Evolutionary conservation across 2,329 filamentous ascomycete genomes (phyloP).

Genomic region (Xylaria polymorpha): DNA sequence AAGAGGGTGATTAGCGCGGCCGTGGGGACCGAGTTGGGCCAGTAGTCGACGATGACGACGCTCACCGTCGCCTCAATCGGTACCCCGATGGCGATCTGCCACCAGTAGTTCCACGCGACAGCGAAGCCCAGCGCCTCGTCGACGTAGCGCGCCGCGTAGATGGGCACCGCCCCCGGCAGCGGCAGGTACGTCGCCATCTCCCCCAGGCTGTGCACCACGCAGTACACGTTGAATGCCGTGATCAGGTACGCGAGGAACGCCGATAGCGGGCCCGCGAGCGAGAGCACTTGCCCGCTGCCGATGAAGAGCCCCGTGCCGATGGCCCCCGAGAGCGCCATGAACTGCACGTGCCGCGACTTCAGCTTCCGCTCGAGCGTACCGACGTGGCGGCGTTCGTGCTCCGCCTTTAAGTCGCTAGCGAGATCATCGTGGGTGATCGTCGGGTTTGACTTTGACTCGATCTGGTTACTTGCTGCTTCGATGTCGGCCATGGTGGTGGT

Average conservation of each 20-base stretch:
- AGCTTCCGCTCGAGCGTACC: slow-evolving; percentile 54
- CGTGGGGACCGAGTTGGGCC: slow-evolving; percentile 48
- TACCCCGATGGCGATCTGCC: slow-evolving; percentile 62
- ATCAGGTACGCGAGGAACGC: slow-evolving; percentile 57
- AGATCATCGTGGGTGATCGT: slow-evolving; percentile 35
- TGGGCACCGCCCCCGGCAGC: slow-evolving; percentile 63
- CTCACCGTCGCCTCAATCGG: slow-evolving; percentile 60
- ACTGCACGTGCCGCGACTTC: slow-evolving; percentile 57
- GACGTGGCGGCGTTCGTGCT: slow-evolving; percentile 49
- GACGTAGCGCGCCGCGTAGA: slow-evolving; percentile 62
- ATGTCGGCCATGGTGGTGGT: slow-evolving; percentile 43
- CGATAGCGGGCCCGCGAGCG: slow-evolving; percentile 56
- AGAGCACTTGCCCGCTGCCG: slow-evolving; percentile 57
- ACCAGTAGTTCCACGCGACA: slow-evolving; percentile 65
- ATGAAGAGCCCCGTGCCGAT: slow-evolving; percentile 61
- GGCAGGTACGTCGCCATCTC: slow-evolving; percentile 73
- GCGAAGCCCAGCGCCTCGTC: slow-evolving; percentile 61
- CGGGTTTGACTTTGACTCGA: slow-evolving; percentile 31
- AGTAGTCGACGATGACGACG: slow-evolving; percentile 61
- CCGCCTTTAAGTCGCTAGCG: slow-evolving; percentile 39
- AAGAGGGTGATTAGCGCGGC: slow-evolving; percentile 53
- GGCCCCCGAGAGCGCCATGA: slow-evolving; percentile 62
- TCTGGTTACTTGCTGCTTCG: slow-evolving; percentile 37
- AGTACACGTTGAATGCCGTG: slow-evolving; percentile 61
- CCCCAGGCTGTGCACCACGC: slow-evolving; percentile 62